Conservation (phyloP, 179 eudicot species). For the Kewa caespitosa region DNA sequence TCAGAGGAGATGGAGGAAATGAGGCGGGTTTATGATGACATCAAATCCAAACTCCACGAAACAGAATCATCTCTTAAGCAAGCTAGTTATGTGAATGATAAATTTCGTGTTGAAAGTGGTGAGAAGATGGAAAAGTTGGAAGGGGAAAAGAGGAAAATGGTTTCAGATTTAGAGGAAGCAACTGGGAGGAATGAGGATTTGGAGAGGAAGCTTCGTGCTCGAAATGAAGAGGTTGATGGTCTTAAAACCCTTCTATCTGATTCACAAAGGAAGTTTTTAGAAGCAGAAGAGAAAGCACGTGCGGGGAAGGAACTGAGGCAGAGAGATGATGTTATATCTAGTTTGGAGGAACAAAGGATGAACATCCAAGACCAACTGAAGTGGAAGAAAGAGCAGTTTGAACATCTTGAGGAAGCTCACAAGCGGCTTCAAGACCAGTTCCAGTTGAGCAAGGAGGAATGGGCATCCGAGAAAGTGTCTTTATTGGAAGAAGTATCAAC, state of each 20-base stretch:
- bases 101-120: conserved; percentile 46
- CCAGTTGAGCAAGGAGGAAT: conserved; percentile 55
- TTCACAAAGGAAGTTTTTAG: conserved; percentile 56
- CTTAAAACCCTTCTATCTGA: conserved; percentile 50
- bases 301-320: conserved; percentile 50
- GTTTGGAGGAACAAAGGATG: conserved; percentile 64
- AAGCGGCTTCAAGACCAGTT: conserved; percentile 55
- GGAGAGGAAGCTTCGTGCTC: conserved; percentile 47
- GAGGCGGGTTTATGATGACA: conserved; percentile 38
- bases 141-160: conserved; percentile 57
- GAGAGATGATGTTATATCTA: conserved; percentile 62
- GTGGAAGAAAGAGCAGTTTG: conserved; percentile 95
- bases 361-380: conserved; percentile 70
- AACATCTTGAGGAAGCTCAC: conserved; percentile 89
- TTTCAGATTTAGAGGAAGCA: conserved; percentile 59
- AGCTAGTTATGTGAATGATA: conserved; percentile 52
- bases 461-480: conserved; percentile 64
- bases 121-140: conserved; percentile 61
- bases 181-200: conserved; percentile 39
- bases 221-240: conserved; percentile 53
- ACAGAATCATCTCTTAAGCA: conserved; percentile 57
- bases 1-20: conserved; percentile 44
- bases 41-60: conserved; percentile 40
- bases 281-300: conserved; percentile 49
- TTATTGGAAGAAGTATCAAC: conserved; percentile 60